Evolutionary conservation across 257 asterid genomes (phyloP).

Genomic region (Primulina tabacum): DNA sequence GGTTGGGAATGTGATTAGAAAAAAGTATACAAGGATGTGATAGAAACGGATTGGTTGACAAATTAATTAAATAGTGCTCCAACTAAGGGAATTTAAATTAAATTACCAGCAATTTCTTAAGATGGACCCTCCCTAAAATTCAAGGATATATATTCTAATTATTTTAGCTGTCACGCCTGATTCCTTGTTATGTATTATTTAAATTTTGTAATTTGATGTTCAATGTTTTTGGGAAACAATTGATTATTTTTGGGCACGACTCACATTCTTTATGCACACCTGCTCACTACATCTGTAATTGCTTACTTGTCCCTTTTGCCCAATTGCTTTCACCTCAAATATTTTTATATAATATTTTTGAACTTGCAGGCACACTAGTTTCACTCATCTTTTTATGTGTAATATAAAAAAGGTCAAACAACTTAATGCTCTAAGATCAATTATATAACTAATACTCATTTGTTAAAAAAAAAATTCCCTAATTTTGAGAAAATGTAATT

Average conservation of each 20-base stretch:
- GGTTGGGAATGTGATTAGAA: too few relatives aligned
- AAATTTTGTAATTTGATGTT: constrained; percentile 8
- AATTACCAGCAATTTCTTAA: too few relatives aligned
- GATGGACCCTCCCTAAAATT: constrained; percentile 16
- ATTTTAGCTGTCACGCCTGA: constrained; percentile 57
- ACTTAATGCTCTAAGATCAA: too few relatives aligned
- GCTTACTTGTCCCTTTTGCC: constrained; percentile 30
- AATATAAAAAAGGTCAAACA: too few relatives aligned
- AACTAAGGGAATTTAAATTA: too few relatives aligned
- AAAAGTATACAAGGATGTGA: too few relatives aligned
- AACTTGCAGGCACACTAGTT: neutral
- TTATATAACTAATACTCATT: too few relatives aligned
- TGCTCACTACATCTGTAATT: constrained; percentile 29
- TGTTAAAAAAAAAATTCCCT: too few relatives aligned
- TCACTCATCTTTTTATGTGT: neutral
- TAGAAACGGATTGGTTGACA: too few relatives aligned
- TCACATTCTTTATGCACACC: constrained; percentile 44
- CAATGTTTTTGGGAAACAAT: constrained; percentile 34
- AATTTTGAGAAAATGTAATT: too few relatives aligned
- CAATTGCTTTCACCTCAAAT: neutral
- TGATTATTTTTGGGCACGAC: constrained; percentile 73
- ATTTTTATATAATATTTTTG: neutral
- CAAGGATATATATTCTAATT: constrained; percentile 45
- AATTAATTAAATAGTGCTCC: too few relatives aligned
- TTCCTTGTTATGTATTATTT: constrained; percentile 13